Base-by-base conservation (phyloP, 176 grass and related monocot species). In the Bolboschoenus planiculmis region DNA sequence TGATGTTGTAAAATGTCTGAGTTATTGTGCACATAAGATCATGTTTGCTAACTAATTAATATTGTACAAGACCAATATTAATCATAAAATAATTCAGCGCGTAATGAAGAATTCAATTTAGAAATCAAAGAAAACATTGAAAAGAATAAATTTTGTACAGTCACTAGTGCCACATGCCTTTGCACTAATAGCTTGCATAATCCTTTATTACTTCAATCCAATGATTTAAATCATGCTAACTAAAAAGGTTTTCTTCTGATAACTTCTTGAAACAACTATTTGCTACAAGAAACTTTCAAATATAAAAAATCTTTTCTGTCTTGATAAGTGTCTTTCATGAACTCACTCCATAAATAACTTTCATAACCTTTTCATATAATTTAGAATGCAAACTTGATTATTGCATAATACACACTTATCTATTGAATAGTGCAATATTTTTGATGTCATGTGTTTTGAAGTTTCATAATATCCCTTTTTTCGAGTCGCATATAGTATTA, bases 1-100 rank as follows among this genome's bases (percentile, higher is more conserved):
- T n/a, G n/a, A n/a, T n/a, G n/a, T n/a, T n/a, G n/a, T n/a, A n/a
- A n/a, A n/a, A n/a, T n/a, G n/a, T n/a, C n/a, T n/a, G n/a, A n/a
- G 11, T 11, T 33, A 37, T 70, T 37, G 10, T 33, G 15, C 11
- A 33, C 15, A 71, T 15, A 15, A 1, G 14, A 71, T 40, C 64
- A 71, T 71, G 26, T 5, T 4, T 80, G 43, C 68, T 80, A 18
- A 79, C 71, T 74, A 46, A 83, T 47, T 86, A 44, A 44, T 44
- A 44, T 44, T 44, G 8, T 46, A 10, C 68, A 40, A 89, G 74
- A 91, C 90, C 86, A 88, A 75, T n/a, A 80, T 54, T 56, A 56
- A 20, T 21, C 20, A 56, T 0, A n/a, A 56, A 56, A n/a, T 56
- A 46, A 46, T 46, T 10, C 8, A 11, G 1, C 5, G 4, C 20